phyloP scores from a whole-genome alignment of 345 rosid species.

The Abelmoschus esculentus region DNA sequence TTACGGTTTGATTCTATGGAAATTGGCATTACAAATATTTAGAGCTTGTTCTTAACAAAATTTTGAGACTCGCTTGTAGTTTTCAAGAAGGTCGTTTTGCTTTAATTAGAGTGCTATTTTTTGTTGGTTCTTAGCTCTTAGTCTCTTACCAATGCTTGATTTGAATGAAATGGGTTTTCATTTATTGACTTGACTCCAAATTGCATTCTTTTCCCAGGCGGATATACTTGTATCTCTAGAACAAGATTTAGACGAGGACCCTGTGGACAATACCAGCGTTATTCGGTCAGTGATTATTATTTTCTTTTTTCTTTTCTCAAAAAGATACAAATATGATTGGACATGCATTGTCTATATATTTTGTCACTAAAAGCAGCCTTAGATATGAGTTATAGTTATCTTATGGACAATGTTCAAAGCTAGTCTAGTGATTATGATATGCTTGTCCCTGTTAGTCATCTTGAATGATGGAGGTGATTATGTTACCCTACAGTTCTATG shows the following conservation, averaged over 20 bases:
- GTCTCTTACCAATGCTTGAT: not conserved
- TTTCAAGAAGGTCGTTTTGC: not conserved
- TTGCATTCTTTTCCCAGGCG: not conserved
- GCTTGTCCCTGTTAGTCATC: not conserved
- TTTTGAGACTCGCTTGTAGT: not conserved
- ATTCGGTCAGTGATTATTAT: constrained; percentile 4
- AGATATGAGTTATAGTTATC: not conserved
- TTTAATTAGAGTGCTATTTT: not conserved
- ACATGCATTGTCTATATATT: too few species aligned
- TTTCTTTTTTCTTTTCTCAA: not conserved
- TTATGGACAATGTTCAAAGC: not conserved
- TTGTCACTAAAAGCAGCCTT: too few species aligned
- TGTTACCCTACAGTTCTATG: not conserved
- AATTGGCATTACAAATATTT: not conserved
- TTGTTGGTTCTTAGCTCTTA: not conserved
- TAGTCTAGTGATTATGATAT: not conserved
- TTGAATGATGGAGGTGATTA: not conserved
- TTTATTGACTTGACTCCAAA: not conserved
- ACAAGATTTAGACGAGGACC: not conserved
- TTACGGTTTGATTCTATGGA: not conserved
- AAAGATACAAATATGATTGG: not conserved
- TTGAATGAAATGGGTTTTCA: not conserved
- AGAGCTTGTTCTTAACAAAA: not conserved
- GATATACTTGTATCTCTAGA: not conserved
- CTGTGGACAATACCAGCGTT: not conserved